phyloP scores from a whole-genome alignment of 1,284 basidiomycete genomes.

The Veloboletus limbatus region DNA sequence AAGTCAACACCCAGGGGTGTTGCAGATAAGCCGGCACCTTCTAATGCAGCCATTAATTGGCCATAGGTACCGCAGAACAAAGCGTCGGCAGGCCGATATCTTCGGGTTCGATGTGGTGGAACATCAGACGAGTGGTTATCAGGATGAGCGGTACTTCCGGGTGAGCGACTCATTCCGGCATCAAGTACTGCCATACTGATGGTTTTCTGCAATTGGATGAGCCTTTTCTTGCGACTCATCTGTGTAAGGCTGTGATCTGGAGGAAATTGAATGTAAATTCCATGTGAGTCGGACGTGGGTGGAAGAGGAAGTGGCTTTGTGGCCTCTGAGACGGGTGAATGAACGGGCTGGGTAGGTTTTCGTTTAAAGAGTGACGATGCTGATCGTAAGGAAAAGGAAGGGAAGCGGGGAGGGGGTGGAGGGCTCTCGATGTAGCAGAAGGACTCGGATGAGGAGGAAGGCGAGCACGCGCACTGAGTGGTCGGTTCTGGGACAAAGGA shows the following conservation, averaged over 20 bases:
- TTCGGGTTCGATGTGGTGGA: conserved; percentile 13
- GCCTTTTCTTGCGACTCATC: conserved; percentile 31
- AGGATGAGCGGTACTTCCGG: conserved; percentile 14
- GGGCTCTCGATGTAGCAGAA: conserved; percentile 28
- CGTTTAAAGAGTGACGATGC: conserved; percentile 27
- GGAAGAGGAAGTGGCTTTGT: conserved; percentile 23
- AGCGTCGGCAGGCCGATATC: conserved; percentile 25
- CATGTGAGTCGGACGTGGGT: conserved; percentile 14
- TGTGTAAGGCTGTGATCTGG: conserved; percentile 4
- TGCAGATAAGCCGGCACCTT: conserved; percentile 41
- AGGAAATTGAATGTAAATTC: conserved; percentile 42
- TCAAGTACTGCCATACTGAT: conserved; percentile 45
- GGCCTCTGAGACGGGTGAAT: too few relatives aligned
- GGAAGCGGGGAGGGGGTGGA: conserved; percentile 9
- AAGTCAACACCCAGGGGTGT: conserved; percentile 37
- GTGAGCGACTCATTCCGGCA: conserved; percentile 46
- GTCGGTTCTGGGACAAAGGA: conserved; percentile 32
- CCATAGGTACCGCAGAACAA: conserved; percentile 50
- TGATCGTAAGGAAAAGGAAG: conserved; percentile 18
- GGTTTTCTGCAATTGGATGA: conserved; percentile 39
- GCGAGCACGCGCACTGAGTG: too few relatives aligned
- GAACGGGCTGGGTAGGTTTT: conserved; percentile 6
- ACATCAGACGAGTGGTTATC: conserved; percentile 12
- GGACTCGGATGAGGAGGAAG: conserved; percentile 26
- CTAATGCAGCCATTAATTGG: conserved; percentile 44